Conservation (phyloP, 139 green algal species). For the Volvox africanus region DNA sequence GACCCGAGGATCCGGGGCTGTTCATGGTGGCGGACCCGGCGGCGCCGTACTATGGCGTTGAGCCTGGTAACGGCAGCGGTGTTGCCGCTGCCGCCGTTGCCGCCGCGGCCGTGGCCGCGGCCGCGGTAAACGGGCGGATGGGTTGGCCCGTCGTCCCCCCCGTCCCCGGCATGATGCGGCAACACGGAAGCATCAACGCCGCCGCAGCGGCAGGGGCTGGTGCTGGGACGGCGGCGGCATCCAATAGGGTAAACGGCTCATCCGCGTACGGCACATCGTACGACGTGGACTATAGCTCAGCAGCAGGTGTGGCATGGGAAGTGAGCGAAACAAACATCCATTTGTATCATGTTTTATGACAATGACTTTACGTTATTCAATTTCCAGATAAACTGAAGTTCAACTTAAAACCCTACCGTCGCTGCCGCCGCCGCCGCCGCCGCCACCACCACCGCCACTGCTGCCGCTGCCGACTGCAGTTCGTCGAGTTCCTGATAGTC, state of each 20-base stretch:
- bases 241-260: not conserved
- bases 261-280: conserved; percentile 12
- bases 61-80: conserved; percentile 1
- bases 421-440: too few relatives aligned
- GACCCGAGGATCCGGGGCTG: conserved; percentile 9
- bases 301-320: not conserved
- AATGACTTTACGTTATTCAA: too few relatives aligned
- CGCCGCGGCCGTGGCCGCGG: not conserved
- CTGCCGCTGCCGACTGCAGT: too few relatives aligned
- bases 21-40: conserved; percentile 43
- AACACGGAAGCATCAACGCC: not conserved
- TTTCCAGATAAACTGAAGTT: too few relatives aligned
- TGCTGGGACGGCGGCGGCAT: not conserved
- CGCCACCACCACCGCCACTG: too few relatives aligned
- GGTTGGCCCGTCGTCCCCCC: conserved; percentile 3
- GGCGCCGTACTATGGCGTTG: conserved; percentile 25
- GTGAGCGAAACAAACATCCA: too few relatives aligned
- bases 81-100: not conserved
- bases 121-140: not conserved
- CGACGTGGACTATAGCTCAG: not conserved
- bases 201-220: not conserved
- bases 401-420: not conserved
- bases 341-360: too few relatives aligned
- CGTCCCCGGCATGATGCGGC: not conserved
- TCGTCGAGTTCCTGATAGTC: too few relatives aligned